Conservation (phyloP, 768 basidiomycete genomes). For the Panaeolus papilionaceus region DNA sequence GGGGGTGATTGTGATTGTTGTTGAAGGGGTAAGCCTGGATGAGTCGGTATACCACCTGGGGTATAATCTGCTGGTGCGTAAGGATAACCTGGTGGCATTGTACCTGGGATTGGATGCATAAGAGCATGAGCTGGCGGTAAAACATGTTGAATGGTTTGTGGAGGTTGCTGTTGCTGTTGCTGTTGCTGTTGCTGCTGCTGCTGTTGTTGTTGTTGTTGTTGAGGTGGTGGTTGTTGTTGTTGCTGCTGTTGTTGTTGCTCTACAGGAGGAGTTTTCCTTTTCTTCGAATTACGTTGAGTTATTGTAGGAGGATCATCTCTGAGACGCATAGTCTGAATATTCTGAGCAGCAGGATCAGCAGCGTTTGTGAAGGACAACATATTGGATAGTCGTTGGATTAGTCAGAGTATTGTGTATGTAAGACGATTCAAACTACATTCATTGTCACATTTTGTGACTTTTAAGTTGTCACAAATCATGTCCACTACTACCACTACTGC, state of each 20-base stretch:
- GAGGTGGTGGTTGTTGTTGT: constrained; percentile 35
- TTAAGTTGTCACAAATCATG: constrained; percentile 22
- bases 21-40: constrained; percentile 31
- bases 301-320: constrained; percentile 62
- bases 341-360: constrained; percentile 36
- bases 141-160: constrained; percentile 52
- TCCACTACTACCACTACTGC: constrained; percentile 21
- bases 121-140: constrained; percentile 61
- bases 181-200: constrained; percentile 25
- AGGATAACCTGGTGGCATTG: constrained; percentile 55
- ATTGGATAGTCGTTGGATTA: constrained; percentile 41
- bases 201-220: constrained; percentile 36
- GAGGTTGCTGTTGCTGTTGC: constrained; percentile 38
- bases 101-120: constrained; percentile 52
- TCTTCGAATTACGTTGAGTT: constrained; percentile 55
- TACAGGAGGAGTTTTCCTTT: constrained; percentile 72
- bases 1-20: constrained; percentile 37
- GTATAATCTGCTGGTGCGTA: constrained; percentile 60
- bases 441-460: constrained; percentile 19
- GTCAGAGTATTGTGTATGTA: constrained; percentile 52
- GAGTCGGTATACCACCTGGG: constrained; percentile 55
- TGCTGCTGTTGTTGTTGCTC: constrained; percentile 40
- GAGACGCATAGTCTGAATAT: constrained; percentile 58
- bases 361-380: constrained; percentile 46
- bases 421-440: constrained; percentile 24